Base-by-base conservation (phyloP, 108 stramenopile genomes). In the Skeletonema costatum region DNA sequence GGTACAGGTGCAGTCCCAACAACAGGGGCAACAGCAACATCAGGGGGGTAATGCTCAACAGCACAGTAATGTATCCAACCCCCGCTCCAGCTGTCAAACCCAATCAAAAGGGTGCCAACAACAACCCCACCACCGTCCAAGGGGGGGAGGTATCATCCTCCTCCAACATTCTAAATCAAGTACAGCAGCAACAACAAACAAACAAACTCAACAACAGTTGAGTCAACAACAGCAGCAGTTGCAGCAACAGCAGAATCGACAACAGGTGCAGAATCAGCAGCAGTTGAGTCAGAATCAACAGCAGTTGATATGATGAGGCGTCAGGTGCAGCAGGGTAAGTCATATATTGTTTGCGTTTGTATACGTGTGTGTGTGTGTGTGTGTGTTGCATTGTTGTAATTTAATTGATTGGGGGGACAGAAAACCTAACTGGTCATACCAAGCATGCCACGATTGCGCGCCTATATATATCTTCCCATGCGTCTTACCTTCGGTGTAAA, bases 401-500 rank as follows among this genome's bases (percentile, higher is more conserved):
- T 0, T 25, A 25, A n/a, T 1, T 5, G 53, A 56, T 6, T 8
- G 53, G 53, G 21, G 9, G 7, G 8, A 0, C 3, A 25, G 1
- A 53, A 25, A 56, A 56, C 53, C 53, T 56, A 56, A 56, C 21
- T 56, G 53, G 53, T 56, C 53, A 7, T 56, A 56, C 53, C 53
- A 56, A 56, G 53, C 21, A 25, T 56, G 25, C 53, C 53, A 56
- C 53, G 53, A 56, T 56, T 56, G 53, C 53, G 53, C 53, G 53
- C 53, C 53, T 56, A 53, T 16, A n/a, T 56, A 29, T 53, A 4
- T 25, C 53, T 25, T 51, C 12, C 53, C 53, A 56, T 56, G 53
- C 21, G 53, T 56, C 25, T 56, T 56, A 25, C 53, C 53, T 56
- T 56, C 53, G 53, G 53, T 56, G 53, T 56, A 56, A 56, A 56